Percentiles rank a stretch among this genome's conserved stretches.
Evolutionary conservation across 371 early-diverging fungal species (phyloP).

Genomic region (Zychaea mexicana): DNA sequence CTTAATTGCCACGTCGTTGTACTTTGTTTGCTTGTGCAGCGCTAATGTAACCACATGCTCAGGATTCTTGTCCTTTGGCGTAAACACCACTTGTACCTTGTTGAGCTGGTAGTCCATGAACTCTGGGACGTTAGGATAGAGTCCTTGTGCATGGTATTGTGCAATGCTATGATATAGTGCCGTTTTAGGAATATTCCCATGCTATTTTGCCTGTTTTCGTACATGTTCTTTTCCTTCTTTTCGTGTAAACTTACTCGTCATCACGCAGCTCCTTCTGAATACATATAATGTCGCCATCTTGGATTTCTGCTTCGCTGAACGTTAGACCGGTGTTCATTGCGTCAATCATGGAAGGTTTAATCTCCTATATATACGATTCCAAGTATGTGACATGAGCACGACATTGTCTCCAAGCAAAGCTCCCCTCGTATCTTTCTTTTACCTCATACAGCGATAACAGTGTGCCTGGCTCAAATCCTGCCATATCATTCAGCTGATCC

Average conservation of each 20-base stretch:
- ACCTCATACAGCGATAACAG: conserved; percentile 72
- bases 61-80: conserved; percentile 44
- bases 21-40: conserved; percentile 24
- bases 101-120: conserved; percentile 78
- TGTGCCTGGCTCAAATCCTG: conserved; percentile 57
- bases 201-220: not conserved
- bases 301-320: conserved; percentile 79
- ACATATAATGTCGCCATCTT: conserved; percentile 91
- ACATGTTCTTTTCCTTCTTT: no score
- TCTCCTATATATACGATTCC: conserved; percentile 72
- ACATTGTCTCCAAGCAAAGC: no score
- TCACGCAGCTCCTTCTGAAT: conserved; percentile 65
- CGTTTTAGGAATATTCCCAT: not conserved
- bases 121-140: conserved; percentile 55
- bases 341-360: conserved; percentile 91
- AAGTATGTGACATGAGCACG: no score
- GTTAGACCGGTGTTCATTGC: conserved; percentile 62
- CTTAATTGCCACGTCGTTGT: conserved; percentile 25
- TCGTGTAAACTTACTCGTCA: conserved; percentile 56
- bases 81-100: conserved; percentile 71
- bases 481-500: conserved; percentile 54
- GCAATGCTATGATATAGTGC: conserved; percentile 35
- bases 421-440: no score
- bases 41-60: conserved; percentile 25
- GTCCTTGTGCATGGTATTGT: conserved; percentile 18